These are phyloP conservation scores for Cladophialophora immunda DNA, from an alignment of 2,329 filamentous ascomycete genomes.

Conservation along the genomic window DNA sequence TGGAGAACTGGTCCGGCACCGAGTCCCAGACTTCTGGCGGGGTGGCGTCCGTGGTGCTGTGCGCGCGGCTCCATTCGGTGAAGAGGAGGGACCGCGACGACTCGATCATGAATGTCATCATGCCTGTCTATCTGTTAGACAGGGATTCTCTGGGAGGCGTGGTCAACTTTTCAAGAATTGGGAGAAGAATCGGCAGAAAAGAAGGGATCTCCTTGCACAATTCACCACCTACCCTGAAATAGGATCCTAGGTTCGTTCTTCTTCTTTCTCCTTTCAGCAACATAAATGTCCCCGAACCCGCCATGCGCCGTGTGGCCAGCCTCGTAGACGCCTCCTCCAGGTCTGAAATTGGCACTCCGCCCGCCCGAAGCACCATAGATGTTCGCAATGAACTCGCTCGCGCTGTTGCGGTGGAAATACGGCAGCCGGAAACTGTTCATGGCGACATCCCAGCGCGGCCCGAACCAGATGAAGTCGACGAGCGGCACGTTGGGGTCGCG, in stretches of 20 bases:
- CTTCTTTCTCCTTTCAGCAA: slow-evolving; percentile 14
- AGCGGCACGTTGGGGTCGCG: slow-evolving; percentile 41
- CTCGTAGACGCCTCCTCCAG: slow-evolving; percentile 24
- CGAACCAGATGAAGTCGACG: slow-evolving; percentile 51
- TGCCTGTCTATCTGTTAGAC: neutral
- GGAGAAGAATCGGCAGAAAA: too few species aligned
- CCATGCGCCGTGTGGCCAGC: slow-evolving; percentile 22
- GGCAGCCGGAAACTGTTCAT: slow-evolving; percentile 52
- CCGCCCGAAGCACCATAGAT: slow-evolving; percentile 22
- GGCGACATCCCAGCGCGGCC: slow-evolving; percentile 50
- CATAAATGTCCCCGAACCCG: slow-evolving; percentile 15
- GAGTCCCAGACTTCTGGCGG: slow-evolving; percentile 13
- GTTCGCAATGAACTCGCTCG: slow-evolving; percentile 52
- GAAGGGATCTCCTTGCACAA: too few species aligned
- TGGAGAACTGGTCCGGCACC: slow-evolving; percentile 21
- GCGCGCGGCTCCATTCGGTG: slow-evolving; percentile 15
- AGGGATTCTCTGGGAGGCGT: neutral
- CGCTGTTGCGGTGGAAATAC: slow-evolving; percentile 53
- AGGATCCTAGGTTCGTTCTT: slow-evolving; percentile 15
- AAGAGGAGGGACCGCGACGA: slow-evolving; percentile 15
- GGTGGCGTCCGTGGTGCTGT: slow-evolving; percentile 10
- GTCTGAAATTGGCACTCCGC: slow-evolving; percentile 20
- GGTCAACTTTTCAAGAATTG: neutral
- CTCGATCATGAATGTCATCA: slow-evolving; percentile 20
- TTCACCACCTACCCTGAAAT: slow-evolving; percentile 18